phyloP scores from a whole-genome alignment of 2,329 filamentous ascomycete species.

The Fusarium pseudocircinatum region DNA sequence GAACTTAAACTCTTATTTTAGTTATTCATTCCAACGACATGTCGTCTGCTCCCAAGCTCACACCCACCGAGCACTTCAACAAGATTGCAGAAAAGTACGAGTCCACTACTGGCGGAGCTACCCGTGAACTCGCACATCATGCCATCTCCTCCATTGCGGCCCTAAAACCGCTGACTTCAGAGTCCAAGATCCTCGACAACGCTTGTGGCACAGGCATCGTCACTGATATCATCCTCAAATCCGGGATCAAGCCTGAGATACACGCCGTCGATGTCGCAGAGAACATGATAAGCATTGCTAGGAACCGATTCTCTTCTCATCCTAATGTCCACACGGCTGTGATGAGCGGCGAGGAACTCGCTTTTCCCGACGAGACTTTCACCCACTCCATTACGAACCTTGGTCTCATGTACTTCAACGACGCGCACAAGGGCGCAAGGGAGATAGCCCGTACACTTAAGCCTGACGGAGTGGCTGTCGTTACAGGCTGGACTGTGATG shows the following conservation, averaged over 20 bases:
- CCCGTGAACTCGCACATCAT: background rate
- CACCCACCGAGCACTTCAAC: background rate
- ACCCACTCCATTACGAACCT: background rate
- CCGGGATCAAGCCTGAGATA: fast-evolving
- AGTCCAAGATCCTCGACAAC: background rate
- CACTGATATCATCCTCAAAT: background rate
- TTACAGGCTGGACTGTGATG: background rate
- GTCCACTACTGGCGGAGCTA: background rate
- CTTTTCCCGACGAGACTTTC: background rate
- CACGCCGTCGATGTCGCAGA: background rate
- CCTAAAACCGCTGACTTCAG: background rate
- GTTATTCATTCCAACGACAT: fast-evolving
- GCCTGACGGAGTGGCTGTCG: fast-evolving
- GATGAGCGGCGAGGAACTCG: background rate
- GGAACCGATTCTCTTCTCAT: fast-evolving
- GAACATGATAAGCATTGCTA: background rate
- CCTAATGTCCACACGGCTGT: fast-evolving
- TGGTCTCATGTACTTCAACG: background rate
- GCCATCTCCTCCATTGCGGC: background rate
- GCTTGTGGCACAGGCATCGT: background rate
- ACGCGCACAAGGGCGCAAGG: fast-evolving
- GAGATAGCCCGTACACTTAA: background rate
- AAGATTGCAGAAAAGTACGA: background rate
- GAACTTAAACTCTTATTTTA: no score
- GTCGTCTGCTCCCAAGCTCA: background rate